Base-by-base conservation (phyloP, 2,329 filamentous ascomycete species). In the Samsoniella hepiali region DNA sequence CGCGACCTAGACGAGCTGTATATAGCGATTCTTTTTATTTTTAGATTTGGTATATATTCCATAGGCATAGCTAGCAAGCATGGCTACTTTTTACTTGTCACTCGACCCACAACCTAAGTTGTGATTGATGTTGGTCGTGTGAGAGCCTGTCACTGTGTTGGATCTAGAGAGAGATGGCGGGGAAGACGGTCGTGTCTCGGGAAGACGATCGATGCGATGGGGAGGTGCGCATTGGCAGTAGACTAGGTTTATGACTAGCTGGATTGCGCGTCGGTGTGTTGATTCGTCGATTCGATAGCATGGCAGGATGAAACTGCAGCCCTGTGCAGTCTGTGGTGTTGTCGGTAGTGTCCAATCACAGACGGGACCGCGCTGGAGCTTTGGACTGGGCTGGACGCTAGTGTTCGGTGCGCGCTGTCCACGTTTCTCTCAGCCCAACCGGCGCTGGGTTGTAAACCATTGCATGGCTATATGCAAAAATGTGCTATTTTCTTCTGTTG, bases 331-430 rank as follows among this genome's bases (percentile, higher is more conserved):
- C 4, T 47, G 17, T n/a, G 44, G 3, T n/a, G 1, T 17, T 6
- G 17, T n/a, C 22, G 44, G 10, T 17, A 13, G 56, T 36, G 11
- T 36, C 58, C 58, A 60, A 60, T 60, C 58, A 60, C 15, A 38
- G 17, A 29, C 32, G 32, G 49, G 32, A 63, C 62, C 62, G 62
- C 62, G 62, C 55, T 63, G 53, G 60, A 42, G 34, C 51, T 17
- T 29, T 34, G 38, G 13, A 27, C 15, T 36, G 49, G 49, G 22
- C n/a, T n/a, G 5, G 36, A 32, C 40, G 34, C 53, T 55, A 62
- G 34, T 22, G 6, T 31, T 60, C 58, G 58, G 60, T 56, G 53
- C 62, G 42, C 42, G 51, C 22, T 51, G 51, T 22, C 61, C 53
- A 58, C 54, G 54, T 56, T 59, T 36, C 47, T 59, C 44, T 47